Percentiles rank a stretch among this genome's conserved stretches.
Evolutionary conservation across 495 filamentous ascomycete genomes (phyloP).

Genomic region (Cairneyella variabilis): DNA sequence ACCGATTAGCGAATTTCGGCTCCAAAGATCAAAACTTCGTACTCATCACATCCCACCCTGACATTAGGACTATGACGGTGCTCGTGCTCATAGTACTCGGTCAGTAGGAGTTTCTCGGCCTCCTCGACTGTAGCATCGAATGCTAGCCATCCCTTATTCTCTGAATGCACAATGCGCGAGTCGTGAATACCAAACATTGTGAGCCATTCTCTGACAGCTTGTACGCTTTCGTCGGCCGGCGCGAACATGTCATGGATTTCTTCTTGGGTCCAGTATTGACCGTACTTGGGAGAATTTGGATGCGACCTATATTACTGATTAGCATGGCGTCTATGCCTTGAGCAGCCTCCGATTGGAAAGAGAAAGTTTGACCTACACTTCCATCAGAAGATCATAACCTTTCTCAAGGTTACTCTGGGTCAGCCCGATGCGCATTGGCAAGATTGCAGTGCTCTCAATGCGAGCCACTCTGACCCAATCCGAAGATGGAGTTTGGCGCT

Average conservation of each 20-base stretch:
- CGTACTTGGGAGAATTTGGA: conserved; percentile 16
- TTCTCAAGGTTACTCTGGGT: conserved; percentile 47
- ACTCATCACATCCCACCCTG: conserved; percentile 17
- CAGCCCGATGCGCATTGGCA: conserved; percentile 50
- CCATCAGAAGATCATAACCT: conserved; percentile 49
- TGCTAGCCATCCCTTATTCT: conserved; percentile 18
- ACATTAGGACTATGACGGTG: conserved; percentile 9
- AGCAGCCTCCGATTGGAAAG: background rate
- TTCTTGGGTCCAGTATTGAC: conserved; percentile 19
- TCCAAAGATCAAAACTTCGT: background rate
- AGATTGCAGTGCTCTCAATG: conserved; percentile 14
- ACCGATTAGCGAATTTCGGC: background rate
- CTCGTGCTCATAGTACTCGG: conserved; percentile 19
- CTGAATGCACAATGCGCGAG: conserved; percentile 10
- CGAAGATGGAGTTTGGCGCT: conserved; percentile 25
- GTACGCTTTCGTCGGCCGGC: conserved; percentile 8
- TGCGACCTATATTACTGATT: conserved; percentile 11
- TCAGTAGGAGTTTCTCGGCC: conserved; percentile 10
- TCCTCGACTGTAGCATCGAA: conserved; percentile 21
- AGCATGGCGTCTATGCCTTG: background rate
- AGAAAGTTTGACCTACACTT: conserved; percentile 33
- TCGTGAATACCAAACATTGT: conserved; percentile 10
- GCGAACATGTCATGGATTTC: conserved; percentile 12
- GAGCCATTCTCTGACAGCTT: conserved; percentile 15
- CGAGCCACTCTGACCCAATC: conserved; percentile 26